Conservation (phyloP, 1,284 basidiomycete species). For the Coniophora puteana region DNA sequence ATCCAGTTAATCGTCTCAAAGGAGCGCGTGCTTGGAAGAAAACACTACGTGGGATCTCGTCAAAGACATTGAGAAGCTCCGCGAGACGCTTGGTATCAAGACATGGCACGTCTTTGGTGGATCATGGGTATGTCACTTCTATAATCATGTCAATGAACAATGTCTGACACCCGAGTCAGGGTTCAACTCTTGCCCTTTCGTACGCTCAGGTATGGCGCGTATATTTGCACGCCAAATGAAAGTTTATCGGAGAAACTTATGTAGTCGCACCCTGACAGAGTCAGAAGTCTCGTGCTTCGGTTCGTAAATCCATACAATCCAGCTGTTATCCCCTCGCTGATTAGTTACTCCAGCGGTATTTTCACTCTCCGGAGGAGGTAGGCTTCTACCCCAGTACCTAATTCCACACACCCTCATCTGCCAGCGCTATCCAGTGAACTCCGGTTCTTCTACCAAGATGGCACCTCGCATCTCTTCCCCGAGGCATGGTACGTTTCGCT, state of each 20-base stretch:
- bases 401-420: neutral
- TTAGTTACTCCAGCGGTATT: slow-evolving; percentile 67
- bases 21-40: slow-evolving; percentile 72
- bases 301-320: too few relatives aligned
- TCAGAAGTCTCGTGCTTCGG: slow-evolving; percentile 83
- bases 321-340: too few relatives aligned
- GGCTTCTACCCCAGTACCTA: slow-evolving; percentile 3
- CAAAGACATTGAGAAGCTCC: slow-evolving; percentile 82
- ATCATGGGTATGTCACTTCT: slow-evolving; percentile 61
- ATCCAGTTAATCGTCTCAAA: slow-evolving; percentile 27
- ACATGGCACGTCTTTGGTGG: slow-evolving; percentile 94
- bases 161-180: slow-evolving; percentile 42
- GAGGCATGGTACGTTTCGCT: slow-evolving; percentile 69
- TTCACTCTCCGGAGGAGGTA: slow-evolving; percentile 82
- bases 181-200: slow-evolving; percentile 84
- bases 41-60: slow-evolving; percentile 97
- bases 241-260: slow-evolving; percentile 2
- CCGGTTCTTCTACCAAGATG: slow-evolving; percentile 90
- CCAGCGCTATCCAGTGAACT: slow-evolving; percentile 57
- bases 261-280: slow-evolving; percentile 77
- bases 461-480: slow-evolving; percentile 79
- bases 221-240: neutral
- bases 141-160: neutral
- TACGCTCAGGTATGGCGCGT: slow-evolving; percentile 69
- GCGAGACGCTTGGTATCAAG: slow-evolving; percentile 70